phyloP scores from a whole-genome alignment of 768 basidiomycete species.

The Suillus bovinus region DNA sequence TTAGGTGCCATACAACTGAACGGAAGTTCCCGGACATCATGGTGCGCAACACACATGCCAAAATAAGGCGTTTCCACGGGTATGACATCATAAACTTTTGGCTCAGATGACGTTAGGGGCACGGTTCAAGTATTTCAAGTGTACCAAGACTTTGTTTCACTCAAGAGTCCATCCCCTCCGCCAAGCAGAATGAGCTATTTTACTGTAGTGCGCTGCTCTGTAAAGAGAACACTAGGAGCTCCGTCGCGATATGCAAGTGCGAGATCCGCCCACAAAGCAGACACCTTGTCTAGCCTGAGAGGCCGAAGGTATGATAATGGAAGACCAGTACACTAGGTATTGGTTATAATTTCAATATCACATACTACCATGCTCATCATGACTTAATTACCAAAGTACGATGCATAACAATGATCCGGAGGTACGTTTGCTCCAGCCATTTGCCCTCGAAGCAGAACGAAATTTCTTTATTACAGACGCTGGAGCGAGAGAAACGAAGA shows the following conservation, averaged over 20 bases:
- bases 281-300: background rate
- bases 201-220: background rate
- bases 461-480: constrained; percentile 31
- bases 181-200: background rate
- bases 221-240: background rate
- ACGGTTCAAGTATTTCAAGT: background rate
- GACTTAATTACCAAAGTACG: constrained; percentile 35
- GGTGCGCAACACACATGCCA: too few relatives aligned
- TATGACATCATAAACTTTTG: too few relatives aligned
- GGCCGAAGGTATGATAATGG: background rate
- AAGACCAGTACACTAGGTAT: constrained; percentile 7
- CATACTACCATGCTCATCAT: background rate
- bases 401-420: constrained; percentile 62
- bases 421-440: constrained; percentile 28
- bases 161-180: background rate
- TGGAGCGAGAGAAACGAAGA: constrained; percentile 55
- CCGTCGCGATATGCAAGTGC: constrained; percentile 3
- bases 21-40: too few relatives aligned
- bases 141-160: background rate
- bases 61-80: too few relatives aligned
- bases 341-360: background rate
- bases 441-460: background rate
- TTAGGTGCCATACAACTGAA: too few relatives aligned
- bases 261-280: background rate
- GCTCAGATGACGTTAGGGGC: too few relatives aligned